Evolutionary conservation across 1,284 basidiomycete genomes (phyloP), one percentile per base, ranked within the genome.

Genomic region (Cystobasidium sp.): DNA sequence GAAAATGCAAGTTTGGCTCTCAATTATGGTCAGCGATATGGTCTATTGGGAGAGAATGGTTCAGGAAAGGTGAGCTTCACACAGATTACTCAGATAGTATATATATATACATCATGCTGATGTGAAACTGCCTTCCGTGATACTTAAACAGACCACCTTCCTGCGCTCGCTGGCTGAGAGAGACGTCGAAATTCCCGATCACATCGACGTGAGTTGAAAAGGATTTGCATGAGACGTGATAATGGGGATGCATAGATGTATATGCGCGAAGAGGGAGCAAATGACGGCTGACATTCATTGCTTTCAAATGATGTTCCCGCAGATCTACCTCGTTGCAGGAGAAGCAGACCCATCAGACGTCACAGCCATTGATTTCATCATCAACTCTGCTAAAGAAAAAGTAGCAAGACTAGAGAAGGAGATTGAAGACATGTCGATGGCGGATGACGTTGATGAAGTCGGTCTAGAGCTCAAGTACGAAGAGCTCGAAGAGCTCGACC

Each of bases 401-500:
- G 96, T 98, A 22, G 94, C 93, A n/a, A 89, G 90, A 78, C 88
- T 99, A 74, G 96, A 99, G 84, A 90, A 91, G 80, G 89, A 92
- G 81, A 97, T 97, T 81, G 96, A 99, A 84, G 93, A 97, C 75
- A 87, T 99, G 76, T 94, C 93, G 41, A 81, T 91, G 41, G 91
- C 93, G 10, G 96, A 98, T 76, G 87, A 90, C 8, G 88, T 96
- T 51, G 95, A 98, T 81, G 94, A 98, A 72, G 80, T 89, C 51
- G 92, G 90, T 1, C 88, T 88, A 88, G 95, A 98, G 75, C 85
- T 89, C 20, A 88, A 93, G 31, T 97, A 97, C 83, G 96, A 99
- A 84, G 94, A 97, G 84, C 88, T 99, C 59, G 96, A 99, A 84
- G 96, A 97, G 83, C 86, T 99, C 83, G 97, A 99, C 84, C 96